Conservation (phyloP, 768 basidiomycete genomes). For the Leccinum barrowsii region DNA sequence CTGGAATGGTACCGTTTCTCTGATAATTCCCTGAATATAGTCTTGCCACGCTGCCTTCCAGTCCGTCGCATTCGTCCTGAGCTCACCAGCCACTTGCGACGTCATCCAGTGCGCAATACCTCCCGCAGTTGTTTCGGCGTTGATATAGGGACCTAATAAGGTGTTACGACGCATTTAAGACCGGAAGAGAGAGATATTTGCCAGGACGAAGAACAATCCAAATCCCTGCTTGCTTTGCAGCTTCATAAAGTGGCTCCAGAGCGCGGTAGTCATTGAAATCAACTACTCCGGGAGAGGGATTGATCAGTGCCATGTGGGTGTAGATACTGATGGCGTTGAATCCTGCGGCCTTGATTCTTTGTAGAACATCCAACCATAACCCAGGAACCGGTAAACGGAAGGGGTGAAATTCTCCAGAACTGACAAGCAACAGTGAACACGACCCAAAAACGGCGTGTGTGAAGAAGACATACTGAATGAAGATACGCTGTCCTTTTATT, state of each 20-base stretch:
- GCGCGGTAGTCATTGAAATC: constrained; percentile 73
- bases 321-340: constrained; percentile 78
- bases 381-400: constrained; percentile 78
- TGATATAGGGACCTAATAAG: constrained; percentile 48
- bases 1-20: constrained; percentile 59
- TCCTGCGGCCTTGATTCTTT: constrained; percentile 78
- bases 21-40: constrained; percentile 66
- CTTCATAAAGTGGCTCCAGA: constrained; percentile 67
- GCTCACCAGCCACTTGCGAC: constrained; percentile 54
- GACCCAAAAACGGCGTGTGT: neutral
- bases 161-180: neutral
- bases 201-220: constrained; percentile 82
- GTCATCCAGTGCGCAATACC: constrained; percentile 73
- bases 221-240: constrained; percentile 68
- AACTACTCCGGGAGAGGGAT: constrained; percentile 69
- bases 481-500: constrained; percentile 64
- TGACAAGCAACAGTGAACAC: constrained; percentile 23
- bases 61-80: constrained; percentile 70
- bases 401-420: constrained; percentile 83
- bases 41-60: constrained; percentile 68
- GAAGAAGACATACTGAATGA: constrained; percentile 55
- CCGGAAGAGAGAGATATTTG: constrained; percentile 20
- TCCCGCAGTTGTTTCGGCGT: constrained; percentile 78
- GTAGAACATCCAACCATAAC: constrained; percentile 78
- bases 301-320: constrained; percentile 74